Evolutionary conservation across 805 yeast species (phyloP).

Genomic region (Cyberlindnera maclurae): DNA sequence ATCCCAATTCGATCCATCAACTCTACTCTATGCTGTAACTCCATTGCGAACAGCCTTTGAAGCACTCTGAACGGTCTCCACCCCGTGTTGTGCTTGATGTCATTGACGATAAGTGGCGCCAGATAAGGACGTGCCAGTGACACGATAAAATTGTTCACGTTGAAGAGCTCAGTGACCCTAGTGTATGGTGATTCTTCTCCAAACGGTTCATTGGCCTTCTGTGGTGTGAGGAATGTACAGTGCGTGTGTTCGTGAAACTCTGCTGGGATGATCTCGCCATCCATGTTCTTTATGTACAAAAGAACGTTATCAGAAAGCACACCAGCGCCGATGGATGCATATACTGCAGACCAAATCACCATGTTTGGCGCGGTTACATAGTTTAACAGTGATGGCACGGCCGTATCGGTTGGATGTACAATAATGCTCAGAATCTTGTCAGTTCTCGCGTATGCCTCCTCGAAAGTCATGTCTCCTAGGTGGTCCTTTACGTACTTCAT

Average conservation of each 20-base stretch:
- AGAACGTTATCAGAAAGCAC: slow-evolving; percentile 50
- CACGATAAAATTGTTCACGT: slow-evolving; percentile 88
- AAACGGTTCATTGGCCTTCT: slow-evolving; percentile 38
- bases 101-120: slow-evolving; percentile 83
- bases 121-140: slow-evolving; percentile 90
- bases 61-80: slow-evolving; percentile 31
- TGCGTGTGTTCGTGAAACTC: slow-evolving; percentile 28
- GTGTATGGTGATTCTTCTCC: slow-evolving; percentile 66
- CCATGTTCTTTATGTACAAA: slow-evolving; percentile 53
- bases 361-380: slow-evolving; percentile 93
- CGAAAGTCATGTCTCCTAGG: slow-evolving; percentile 83
- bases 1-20: slow-evolving; percentile 75
- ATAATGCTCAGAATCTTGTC: slow-evolving; percentile 78
- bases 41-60: slow-evolving; percentile 45
- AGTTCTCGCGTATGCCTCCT: slow-evolving; percentile 80
- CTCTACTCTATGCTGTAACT: slow-evolving; percentile 76
- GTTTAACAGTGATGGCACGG: slow-evolving; percentile 69
- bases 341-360: slow-evolving; percentile 81
- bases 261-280: slow-evolving; percentile 53
- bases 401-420: slow-evolving; percentile 69
- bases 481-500: slow-evolving; percentile 69
- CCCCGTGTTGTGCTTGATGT: slow-evolving; percentile 59
- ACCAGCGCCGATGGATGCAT: slow-evolving; percentile 76
- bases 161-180: slow-evolving; percentile 83
- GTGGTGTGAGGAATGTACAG: slow-evolving; percentile 33